Percentiles rank a stretch among this genome's conserved stretches.
Conservation (phyloP, 352 stramenopile genomes). For the Achlya hypogyna region DNA sequence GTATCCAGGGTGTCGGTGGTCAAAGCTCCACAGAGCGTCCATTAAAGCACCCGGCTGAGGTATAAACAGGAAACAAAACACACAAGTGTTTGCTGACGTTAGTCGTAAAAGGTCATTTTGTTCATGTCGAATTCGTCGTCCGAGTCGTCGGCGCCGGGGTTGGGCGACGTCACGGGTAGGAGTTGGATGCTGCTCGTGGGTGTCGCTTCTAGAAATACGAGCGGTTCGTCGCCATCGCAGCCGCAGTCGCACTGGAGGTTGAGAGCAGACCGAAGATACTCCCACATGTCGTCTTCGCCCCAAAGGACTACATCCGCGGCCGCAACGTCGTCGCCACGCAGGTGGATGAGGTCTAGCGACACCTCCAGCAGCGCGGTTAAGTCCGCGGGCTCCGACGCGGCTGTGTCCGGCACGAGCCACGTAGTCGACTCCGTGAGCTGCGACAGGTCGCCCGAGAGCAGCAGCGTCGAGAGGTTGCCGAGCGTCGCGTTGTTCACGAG, state of each 20-base stretch:
- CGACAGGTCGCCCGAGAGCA: neutral
- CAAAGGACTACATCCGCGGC: neutral
- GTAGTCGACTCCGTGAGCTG: neutral
- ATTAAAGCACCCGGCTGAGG: too few relatives aligned
- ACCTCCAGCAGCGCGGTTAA: neutral
- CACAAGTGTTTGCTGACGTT: too few relatives aligned
- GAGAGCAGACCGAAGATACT: neutral
- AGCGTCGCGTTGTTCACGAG: neutral
- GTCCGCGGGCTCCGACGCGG: neutral
- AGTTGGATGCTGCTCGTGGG: neutral
- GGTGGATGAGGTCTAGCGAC: neutral
- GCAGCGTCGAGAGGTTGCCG: neutral
- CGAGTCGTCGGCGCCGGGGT: neutral
- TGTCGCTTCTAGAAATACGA: neutral
- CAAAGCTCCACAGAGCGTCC: too few relatives aligned
- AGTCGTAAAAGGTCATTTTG: neutral
- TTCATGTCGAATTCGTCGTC: slow-evolving; percentile 3
- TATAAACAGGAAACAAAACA: too few relatives aligned
- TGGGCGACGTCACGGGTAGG: neutral
- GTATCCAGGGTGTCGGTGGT: too few relatives aligned
- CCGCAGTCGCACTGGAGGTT: neutral
- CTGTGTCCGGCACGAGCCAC: neutral
- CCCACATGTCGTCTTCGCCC: slow-evolving; percentile 1
- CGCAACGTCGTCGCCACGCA: neutral
- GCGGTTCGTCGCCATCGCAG: neutral